phyloP scores from a whole-genome alignment of 768 basidiomycete genomes.

The Boletus pseudopeckii region DNA sequence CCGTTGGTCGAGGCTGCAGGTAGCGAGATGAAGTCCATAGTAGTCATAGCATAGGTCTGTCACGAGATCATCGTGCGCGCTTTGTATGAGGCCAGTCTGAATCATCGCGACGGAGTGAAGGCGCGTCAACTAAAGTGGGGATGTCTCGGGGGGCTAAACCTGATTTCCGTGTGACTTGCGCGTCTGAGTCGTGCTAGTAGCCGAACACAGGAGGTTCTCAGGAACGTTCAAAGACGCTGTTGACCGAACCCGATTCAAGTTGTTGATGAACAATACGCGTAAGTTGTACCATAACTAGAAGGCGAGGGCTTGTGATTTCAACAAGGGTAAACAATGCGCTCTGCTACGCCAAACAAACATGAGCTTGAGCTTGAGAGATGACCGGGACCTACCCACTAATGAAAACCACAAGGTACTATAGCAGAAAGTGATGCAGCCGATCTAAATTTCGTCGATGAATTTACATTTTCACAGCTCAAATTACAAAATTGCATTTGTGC shows the following conservation, averaged over 20 bases:
- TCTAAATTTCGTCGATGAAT: no score
- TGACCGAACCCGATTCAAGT: background rate
- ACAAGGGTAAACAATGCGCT: no score
- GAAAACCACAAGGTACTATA: no score
- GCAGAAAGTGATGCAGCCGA: no score
- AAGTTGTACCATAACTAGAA: background rate
- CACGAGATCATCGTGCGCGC: conserved; percentile 75
- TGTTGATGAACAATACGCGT: no score
- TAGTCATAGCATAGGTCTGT: conserved; percentile 90
- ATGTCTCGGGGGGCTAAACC: background rate
- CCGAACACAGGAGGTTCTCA: background rate
- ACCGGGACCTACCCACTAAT: no score
- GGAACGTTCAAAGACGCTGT: background rate
- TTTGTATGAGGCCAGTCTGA: conserved; percentile 75
- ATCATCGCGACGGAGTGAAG: conserved; percentile 45
- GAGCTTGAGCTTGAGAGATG: no score
- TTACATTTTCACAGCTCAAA: no score
- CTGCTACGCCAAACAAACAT: no score
- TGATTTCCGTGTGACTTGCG: background rate
- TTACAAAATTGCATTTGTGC: no score
- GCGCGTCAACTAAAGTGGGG: background rate
- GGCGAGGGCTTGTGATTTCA: conserved; percentile 4
- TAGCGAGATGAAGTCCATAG: conserved; percentile 80
- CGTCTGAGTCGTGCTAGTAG: background rate
- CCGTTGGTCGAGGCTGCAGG: conserved; percentile 82